Percentiles rank a stretch among this genome's conserved stretches.
These are phyloP conservation scores for Mangifera indica DNA, from an alignment of 345 rosid species.

Conservation along the genomic window DNA sequence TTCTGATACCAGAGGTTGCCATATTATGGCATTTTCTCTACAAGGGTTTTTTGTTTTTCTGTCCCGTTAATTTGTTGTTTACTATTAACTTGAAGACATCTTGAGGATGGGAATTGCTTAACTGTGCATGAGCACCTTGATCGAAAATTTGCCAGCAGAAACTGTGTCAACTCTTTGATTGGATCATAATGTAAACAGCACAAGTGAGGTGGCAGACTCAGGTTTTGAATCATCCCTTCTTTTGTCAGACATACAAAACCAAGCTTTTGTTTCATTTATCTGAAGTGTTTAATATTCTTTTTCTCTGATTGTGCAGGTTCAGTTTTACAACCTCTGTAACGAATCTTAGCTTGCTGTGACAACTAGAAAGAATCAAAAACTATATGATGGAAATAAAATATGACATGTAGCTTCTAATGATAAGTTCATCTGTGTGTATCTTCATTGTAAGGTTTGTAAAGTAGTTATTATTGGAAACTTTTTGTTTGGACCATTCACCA, in stretches of 20 bases:
- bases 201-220: slow-evolving; percentile 22
- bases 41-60: slow-evolving; percentile 16
- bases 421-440: background rate
- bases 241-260: background rate
- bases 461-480: background rate
- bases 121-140: slow-evolving; percentile 12
- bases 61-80: slow-evolving; percentile 17
- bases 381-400: slow-evolving; percentile 11
- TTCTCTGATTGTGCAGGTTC: slow-evolving; percentile 22
- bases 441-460: slow-evolving; percentile 26
- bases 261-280: background rate
- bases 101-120: slow-evolving; percentile 17
- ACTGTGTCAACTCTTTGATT: slow-evolving; percentile 16
- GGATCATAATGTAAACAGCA: slow-evolving; percentile 1
- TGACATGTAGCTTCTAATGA: background rate
- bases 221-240: slow-evolving; percentile 25
- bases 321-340: slow-evolving; percentile 17
- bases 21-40: slow-evolving; percentile 9
- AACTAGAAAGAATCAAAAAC: slow-evolving; percentile 27
- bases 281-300: background rate
- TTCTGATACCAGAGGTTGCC: slow-evolving; percentile 21
- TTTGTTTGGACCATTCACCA: background rate
- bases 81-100: slow-evolving; percentile 21
- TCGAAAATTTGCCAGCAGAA: background rate
- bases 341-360: slow-evolving; percentile 8